Evolutionary conservation across 768 basidiomycete species (phyloP), one percentile per base, ranked within the genome.

Genomic region (Chalciporus piperatus): DNA sequence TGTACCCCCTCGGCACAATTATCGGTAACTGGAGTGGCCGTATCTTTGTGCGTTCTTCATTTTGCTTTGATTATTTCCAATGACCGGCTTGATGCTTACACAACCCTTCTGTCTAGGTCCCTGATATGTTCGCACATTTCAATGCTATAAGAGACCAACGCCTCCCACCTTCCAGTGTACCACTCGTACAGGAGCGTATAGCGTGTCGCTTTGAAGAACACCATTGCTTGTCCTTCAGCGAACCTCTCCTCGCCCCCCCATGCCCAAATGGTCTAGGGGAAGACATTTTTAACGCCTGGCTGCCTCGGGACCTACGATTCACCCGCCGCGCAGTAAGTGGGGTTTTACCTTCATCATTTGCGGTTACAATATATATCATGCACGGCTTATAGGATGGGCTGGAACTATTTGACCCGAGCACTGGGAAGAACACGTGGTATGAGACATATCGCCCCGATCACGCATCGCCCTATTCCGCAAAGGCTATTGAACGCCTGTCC

Each of bases 211-310:
- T 80, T 28, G 62, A 69, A 35, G 79, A 81, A 58, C 75, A 79
- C 46, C 77, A 80, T 40, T 79, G 78, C 48, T 56, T 79, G 9
- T 56, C 51, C 14, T 71, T 72, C 8, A 63, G 70, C 35, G 68
- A 70, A 33, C 73, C 72, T 2, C 61, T 80, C 38, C 12, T 50
- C 28, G 59, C 70, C 32, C 74, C 74, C 6, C 51, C 61, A 2
- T 71, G 72, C 52, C 64, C 56, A 30, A 58, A 62, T 16, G 71
- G 65, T 37, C 33, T 54, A n/a, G 75, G 71, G 3, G 75, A 78
- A 51, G 73, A 79, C 56, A 54, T 78, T 45, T 65, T 78, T 30
- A 78, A 76, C 50, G 77, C 74, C 28, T 80, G 77, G 78, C 54
- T 78, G 32, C 79, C 79, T 40, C 63, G 57, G 57, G 67, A 72